These are phyloP conservation scores for Amanita pseudoporphyria DNA, from an alignment of 768 basidiomycete genomes.

Conservation along the genomic window DNA sequence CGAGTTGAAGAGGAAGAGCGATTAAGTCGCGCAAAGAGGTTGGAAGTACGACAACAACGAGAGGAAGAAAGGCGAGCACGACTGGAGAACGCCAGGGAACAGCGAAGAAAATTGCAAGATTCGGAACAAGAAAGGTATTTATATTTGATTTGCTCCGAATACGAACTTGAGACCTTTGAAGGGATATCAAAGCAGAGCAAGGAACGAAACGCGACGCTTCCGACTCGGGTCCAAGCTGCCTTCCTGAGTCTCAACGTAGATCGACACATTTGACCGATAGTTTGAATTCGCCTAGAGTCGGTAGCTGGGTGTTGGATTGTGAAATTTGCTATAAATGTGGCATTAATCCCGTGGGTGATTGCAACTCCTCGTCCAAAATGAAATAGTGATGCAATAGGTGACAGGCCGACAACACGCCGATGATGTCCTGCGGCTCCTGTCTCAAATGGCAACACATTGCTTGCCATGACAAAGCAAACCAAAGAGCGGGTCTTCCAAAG, in stretches of 20 bases:
- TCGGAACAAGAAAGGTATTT: constrained; percentile 19
- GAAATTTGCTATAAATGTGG: constrained; percentile 74
- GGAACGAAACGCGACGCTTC: background rate
- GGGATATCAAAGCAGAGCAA: background rate
- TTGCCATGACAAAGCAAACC: constrained; percentile 74
- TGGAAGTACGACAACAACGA: constrained; percentile 45
- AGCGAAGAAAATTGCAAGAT: constrained; percentile 40
- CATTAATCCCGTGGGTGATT: constrained; percentile 53
- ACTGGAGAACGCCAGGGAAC: constrained; percentile 54
- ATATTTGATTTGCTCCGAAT: constrained; percentile 6
- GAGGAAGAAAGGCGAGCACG: constrained; percentile 45
- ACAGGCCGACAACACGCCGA: constrained; percentile 71
- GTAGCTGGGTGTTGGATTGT: constrained; percentile 83
- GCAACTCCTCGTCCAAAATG: background rate
- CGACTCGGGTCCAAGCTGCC: background rate
- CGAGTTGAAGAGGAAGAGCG: constrained; percentile 63
- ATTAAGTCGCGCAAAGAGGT: constrained; percentile 48
- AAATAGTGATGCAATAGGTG: constrained; percentile 7
- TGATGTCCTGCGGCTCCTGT: constrained; percentile 79
- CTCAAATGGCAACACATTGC: constrained; percentile 84
- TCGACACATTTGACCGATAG: background rate
- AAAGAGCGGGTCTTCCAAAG: constrained; percentile 46
- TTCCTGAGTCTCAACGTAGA: background rate
- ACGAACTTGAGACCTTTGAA: background rate
- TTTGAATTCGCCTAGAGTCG: constrained; percentile 34